Evolutionary conservation across 2,329 filamentous ascomycete genomes (phyloP).

Genomic region (Pyrenochaeta sp.): DNA sequence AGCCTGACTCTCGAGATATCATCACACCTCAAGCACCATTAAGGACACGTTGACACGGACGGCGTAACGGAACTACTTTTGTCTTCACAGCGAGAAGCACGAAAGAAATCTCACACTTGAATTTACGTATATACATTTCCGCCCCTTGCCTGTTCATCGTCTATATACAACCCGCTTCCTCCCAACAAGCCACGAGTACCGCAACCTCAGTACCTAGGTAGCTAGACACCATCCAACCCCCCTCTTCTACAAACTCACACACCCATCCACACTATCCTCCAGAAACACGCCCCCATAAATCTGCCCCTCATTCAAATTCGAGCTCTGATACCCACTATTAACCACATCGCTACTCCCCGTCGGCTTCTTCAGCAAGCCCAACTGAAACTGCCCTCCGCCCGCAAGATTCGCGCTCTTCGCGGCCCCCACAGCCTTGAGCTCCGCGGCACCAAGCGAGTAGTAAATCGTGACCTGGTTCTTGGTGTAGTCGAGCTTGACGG

Average conservation of each 20-base stretch:
- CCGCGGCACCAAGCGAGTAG: constrained; percentile 59
- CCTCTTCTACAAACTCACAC: constrained; percentile 37
- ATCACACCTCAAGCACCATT: too few relatives aligned
- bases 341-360: constrained; percentile 52
- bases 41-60: too few relatives aligned
- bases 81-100: too few relatives aligned
- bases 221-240: too few relatives aligned
- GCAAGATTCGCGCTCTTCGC: constrained; percentile 60
- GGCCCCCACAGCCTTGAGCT: constrained; percentile 58
- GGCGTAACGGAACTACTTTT: too few relatives aligned
- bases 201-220: background rate
- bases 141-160: background rate
- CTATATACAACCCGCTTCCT: background rate
- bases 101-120: too few relatives aligned
- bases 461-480: constrained; percentile 64
- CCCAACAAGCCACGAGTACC: background rate
- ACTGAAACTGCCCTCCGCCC: constrained; percentile 68
- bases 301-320: constrained; percentile 47
- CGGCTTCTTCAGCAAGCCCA: constrained; percentile 69
- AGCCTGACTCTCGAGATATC: too few relatives aligned
- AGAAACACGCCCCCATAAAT: constrained; percentile 51
- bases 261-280: constrained; percentile 45
- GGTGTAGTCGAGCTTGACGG: constrained; percentile 63
- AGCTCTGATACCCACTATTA: constrained; percentile 46
- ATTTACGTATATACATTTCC: background rate